phyloP scores from a whole-genome alignment of 345 rosid species.

The Melaleuca quinquenervia region DNA sequence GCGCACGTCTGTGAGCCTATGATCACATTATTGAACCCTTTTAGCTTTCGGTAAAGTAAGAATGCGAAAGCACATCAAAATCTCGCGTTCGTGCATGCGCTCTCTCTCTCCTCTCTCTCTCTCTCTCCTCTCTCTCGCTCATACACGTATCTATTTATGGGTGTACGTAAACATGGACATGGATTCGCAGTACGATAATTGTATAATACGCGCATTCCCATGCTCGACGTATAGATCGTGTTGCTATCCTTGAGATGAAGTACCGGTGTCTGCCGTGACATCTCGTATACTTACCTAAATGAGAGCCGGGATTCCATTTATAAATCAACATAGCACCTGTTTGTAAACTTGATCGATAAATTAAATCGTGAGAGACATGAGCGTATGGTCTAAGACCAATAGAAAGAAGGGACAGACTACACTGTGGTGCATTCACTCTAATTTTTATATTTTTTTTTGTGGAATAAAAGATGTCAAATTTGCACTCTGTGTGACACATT shows the following conservation, averaged over 20 bases:
- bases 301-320: no score
- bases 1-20: neutral
- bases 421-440: no score
- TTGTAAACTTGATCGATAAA: no score
- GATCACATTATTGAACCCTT: neutral
- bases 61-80: neutral
- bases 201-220: neutral
- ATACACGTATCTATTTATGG: neutral
- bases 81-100: neutral
- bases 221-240: neutral
- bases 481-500: no score
- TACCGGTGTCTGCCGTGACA: rapidly evolving
- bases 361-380: no score
- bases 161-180: neutral
- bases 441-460: no score
- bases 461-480: no score
- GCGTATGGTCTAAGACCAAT: no score
- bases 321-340: no score
- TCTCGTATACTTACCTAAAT: neutral
- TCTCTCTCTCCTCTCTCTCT: neutral
- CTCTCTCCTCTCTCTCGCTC: neutral
- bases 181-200: rapidly evolving
- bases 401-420: no score
- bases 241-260: neutral
- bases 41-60: neutral